Evolutionary conservation across 2,329 filamentous ascomycete species (phyloP).

Genomic region (Xylaria arbuscula): DNA sequence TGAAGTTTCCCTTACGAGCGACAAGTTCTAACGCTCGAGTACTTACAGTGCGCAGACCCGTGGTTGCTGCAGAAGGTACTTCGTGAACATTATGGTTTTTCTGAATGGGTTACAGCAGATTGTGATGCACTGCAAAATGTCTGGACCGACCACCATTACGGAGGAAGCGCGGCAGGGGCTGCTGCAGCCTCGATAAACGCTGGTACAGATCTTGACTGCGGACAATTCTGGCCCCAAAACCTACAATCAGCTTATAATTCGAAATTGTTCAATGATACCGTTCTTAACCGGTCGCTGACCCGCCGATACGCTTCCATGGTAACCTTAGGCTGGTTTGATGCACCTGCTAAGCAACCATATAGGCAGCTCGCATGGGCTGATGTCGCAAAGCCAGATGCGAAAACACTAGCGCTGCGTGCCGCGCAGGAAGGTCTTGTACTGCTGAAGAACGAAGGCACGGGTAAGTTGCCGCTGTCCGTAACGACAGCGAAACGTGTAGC

Average conservation of each 20-base stretch:
- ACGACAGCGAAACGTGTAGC: slow-evolving; percentile 59
- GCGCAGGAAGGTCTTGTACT: slow-evolving; percentile 60
- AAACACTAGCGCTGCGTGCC: slow-evolving; percentile 66
- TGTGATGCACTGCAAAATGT: slow-evolving; percentile 72
- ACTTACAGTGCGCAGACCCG: slow-evolving; percentile 62
- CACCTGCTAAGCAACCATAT: slow-evolving; percentile 57
- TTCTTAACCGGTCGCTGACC: slow-evolving; percentile 61
- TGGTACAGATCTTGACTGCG: slow-evolving; percentile 53
- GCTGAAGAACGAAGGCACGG: slow-evolving; percentile 65
- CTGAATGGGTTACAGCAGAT: slow-evolving; percentile 71
- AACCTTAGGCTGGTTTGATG: slow-evolving; percentile 68
- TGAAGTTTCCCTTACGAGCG: background rate
- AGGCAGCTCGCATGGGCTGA: slow-evolving; percentile 64
- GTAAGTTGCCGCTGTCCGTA: slow-evolving; percentile 48
- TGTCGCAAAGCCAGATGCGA: slow-evolving; percentile 65
- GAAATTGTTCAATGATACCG: slow-evolving; percentile 55
- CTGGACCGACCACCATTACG: slow-evolving; percentile 57
- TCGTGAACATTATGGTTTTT: slow-evolving; percentile 72
- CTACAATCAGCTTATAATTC: slow-evolving; percentile 48
- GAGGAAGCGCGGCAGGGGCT: slow-evolving; percentile 49
- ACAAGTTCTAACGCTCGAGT: background rate
- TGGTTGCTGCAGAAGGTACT: slow-evolving; percentile 70
- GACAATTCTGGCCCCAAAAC: slow-evolving; percentile 48
- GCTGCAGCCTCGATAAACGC: slow-evolving; percentile 52
- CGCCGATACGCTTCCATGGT: slow-evolving; percentile 67